Evolutionary conservation across 345 rosid species (phyloP), one percentile per base, ranked within the genome.

Genomic region (Rhodomyrtus tomentosa): DNA sequence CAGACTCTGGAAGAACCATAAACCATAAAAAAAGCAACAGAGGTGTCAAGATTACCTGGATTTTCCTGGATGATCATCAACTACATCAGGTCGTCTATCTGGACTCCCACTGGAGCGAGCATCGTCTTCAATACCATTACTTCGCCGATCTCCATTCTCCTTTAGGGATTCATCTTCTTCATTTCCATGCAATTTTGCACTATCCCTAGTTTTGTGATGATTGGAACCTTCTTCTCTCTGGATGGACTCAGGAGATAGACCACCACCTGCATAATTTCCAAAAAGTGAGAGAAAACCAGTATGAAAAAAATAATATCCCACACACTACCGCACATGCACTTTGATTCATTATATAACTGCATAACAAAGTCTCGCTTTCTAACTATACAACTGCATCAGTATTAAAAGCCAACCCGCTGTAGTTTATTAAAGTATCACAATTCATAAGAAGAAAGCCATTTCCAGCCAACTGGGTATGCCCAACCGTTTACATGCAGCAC

Each of bases 11-110:
- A 68, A 68, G 74, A 62, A 32, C 74, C 32, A 68, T 18, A 32
- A 68, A 36, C 45, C 24, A 68, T 68, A 16, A 18, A 8, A 62
- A 68, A 91, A 83, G 91, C 88, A 84, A 45, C 87, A 88, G 83
- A 88, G 83, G 20, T 68, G 42, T 68, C 76, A 68, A 68, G 25
- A 87, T 80, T 86, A 95, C 99, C 99, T 95, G 91, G 99, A 95
- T 93, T 95, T 97, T 84, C 93, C 93, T 55, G 92, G 92, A 87
- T 87, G 96, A 91, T 91, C 95, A 89, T 95, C 95, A 51, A 94
- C 93, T 84, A 93, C 90, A 90, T 93, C 99, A 59, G 94, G 98
- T 82, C 91, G 95, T 87, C 98, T 89, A 85, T 94, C 93, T 81
- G 92, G 89, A 91, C 89, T 92, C 87, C 93, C 89, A 54, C 87